phyloP scores from a whole-genome alignment of 768 basidiomycete species.

The Ephemerocybe angulata region DNA sequence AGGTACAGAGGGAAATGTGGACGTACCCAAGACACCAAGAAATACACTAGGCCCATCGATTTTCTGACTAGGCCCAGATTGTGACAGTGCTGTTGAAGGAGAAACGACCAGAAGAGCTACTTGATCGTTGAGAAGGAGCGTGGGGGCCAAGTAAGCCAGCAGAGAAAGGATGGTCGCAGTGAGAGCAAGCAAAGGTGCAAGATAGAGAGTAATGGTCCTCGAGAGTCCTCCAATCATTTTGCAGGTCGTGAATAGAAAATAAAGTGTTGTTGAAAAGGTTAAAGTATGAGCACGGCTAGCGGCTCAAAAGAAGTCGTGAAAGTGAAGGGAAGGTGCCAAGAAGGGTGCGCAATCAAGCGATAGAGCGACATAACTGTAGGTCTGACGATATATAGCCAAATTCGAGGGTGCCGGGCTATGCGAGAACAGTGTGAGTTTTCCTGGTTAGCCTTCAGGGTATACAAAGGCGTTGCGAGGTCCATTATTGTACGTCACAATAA shows the following conservation, averaged over 20 bases:
- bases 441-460: neutral
- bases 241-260: slow-evolving; percentile 6
- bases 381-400: neutral
- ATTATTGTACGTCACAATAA: slow-evolving; percentile 1
- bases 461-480: slow-evolving; percentile 7
- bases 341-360: slow-evolving; percentile 7
- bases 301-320: slow-evolving; percentile 2
- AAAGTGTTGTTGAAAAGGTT: slow-evolving; percentile 1
- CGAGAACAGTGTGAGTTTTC: slow-evolving; percentile 2
- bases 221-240: slow-evolving; percentile 71
- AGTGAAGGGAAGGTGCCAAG: neutral
- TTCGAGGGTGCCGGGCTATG: neutral
- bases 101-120: slow-evolving; percentile 65
- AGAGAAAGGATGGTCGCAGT: slow-evolving; percentile 63
- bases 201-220: slow-evolving; percentile 62
- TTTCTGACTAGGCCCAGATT: slow-evolving; percentile 24
- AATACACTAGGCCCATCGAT: slow-evolving; percentile 69
- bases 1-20: neutral
- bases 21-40: slow-evolving; percentile 63
- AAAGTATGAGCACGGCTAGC: slow-evolving; percentile 6
- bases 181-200: slow-evolving; percentile 63
- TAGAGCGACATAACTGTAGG: neutral
- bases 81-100: slow-evolving; percentile 43
- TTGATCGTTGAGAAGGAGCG: slow-evolving; percentile 51
- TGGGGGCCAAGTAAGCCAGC: slow-evolving; percentile 68